These are phyloP conservation scores for Fusarium torreyae DNA, from an alignment of 2,329 filamentous ascomycete genomes.

Conservation along the genomic window DNA sequence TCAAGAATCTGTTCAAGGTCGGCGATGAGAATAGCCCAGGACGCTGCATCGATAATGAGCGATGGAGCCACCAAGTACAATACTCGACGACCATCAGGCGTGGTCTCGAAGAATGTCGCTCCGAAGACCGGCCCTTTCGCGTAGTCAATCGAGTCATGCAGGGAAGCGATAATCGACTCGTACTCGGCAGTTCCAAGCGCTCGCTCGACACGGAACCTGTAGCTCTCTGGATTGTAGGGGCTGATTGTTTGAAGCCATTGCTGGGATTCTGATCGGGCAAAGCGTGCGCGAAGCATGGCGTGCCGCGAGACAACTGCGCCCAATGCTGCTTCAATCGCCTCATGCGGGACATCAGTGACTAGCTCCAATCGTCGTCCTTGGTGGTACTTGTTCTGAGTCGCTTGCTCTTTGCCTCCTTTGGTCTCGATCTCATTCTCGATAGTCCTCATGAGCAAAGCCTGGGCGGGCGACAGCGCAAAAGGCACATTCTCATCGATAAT, in stretches of 20 bases:
- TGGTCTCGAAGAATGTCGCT: slow-evolving; percentile 16
- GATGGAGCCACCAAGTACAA: slow-evolving; percentile 14
- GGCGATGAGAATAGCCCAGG: slow-evolving; percentile 14
- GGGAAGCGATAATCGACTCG: slow-evolving; percentile 12
- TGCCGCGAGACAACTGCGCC: slow-evolving; percentile 15
- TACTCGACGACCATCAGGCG: slow-evolving; percentile 13
- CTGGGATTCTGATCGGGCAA: slow-evolving; percentile 16
- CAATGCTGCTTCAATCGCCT: slow-evolving; percentile 15
- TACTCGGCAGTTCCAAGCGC: slow-evolving; percentile 13
- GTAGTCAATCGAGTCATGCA: slow-evolving; percentile 12
- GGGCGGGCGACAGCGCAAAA: slow-evolving; percentile 12
- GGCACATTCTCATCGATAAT: slow-evolving; percentile 11
- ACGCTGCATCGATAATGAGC: slow-evolving; percentile 15
- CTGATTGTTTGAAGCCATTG: slow-evolving; percentile 17
- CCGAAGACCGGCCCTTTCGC: slow-evolving; percentile 8
- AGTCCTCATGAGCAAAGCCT: slow-evolving; percentile 16
- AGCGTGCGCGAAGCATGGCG: slow-evolving; percentile 16
- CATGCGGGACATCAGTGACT: slow-evolving; percentile 11
- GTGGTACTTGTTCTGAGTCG: slow-evolving; percentile 13
- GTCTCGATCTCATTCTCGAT: slow-evolving; percentile 14
- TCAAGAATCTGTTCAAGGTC: slow-evolving; percentile 16
- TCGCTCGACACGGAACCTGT: slow-evolving; percentile 12
- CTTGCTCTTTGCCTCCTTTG: slow-evolving; percentile 14
- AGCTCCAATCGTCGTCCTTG: slow-evolving; percentile 14
- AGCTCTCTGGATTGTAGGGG: slow-evolving; percentile 14